Conservation (phyloP, 73 alveolate genomes). For the Effrenium voratum region DNA sequence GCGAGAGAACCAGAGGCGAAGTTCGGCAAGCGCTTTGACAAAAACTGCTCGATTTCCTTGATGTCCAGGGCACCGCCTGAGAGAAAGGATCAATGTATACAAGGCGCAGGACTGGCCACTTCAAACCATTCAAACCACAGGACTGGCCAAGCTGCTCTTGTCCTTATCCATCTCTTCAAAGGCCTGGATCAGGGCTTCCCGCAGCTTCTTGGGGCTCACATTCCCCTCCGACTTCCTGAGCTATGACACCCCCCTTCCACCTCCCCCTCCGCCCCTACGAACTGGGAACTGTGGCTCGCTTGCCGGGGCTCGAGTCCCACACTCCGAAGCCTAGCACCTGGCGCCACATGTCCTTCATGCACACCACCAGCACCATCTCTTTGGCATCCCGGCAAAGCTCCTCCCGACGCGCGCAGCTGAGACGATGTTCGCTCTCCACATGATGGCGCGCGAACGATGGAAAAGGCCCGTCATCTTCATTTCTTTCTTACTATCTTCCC, state of each 20-base stretch:
- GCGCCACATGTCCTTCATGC: slow-evolving; percentile 78
- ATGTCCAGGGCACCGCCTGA: background rate
- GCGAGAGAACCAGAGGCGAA: slow-evolving; percentile 45
- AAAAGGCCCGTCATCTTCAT: too few relatives aligned
- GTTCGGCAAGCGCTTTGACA: background rate
- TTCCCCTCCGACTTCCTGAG: background rate
- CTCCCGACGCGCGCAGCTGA: slow-evolving; percentile 9
- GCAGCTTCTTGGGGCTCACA: background rate
- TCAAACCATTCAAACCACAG: background rate
- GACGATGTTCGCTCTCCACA: too few relatives aligned
- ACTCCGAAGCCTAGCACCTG: background rate
- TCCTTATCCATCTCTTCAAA: slow-evolving; percentile 48
- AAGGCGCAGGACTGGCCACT: background rate
- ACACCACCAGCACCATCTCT: slow-evolving; percentile 21
- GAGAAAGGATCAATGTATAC: too few relatives aligned
- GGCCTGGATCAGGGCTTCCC: slow-evolving; percentile 3
- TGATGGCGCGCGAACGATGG: too few relatives aligned
- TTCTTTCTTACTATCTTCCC: too few relatives aligned
- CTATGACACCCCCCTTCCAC: background rate
- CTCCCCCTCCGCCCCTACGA: too few relatives aligned
- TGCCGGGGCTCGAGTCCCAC: slow-evolving; percentile 12
- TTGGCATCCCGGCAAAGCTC: background rate
- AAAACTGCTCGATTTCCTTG: background rate
- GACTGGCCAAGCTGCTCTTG: background rate
- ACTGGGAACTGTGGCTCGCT: too few relatives aligned